Evolutionary conservation across 192 early-diverging fungal genomes (phyloP).

Genomic region (Podila minutissima): DNA sequence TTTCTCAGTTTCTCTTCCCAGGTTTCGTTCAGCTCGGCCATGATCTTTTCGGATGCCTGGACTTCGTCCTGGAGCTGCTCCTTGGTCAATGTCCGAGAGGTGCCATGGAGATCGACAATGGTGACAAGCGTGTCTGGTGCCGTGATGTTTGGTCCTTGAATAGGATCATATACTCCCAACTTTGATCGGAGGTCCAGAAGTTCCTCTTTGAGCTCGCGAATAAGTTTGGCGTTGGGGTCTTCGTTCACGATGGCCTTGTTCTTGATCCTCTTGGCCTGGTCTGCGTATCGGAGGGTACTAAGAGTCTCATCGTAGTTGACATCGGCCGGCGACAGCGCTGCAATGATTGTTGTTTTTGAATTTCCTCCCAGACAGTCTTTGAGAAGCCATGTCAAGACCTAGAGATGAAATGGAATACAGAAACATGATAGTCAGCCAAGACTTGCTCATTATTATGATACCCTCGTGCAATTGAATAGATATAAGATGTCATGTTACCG

Average conservation of each 20-base stretch:
- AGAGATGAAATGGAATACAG: background rate
- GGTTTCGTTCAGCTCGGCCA: constrained; percentile 82
- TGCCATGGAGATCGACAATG: constrained; percentile 56
- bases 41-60: constrained; percentile 84
- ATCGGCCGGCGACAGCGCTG: constrained; percentile 79
- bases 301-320: constrained; percentile 76
- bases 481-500: constrained; percentile 54
- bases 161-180: constrained; percentile 59
- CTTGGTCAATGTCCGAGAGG: constrained; percentile 56
- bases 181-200: constrained; percentile 71
- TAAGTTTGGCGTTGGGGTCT: constrained; percentile 80
- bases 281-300: constrained; percentile 89
- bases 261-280: constrained; percentile 91
- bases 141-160: constrained; percentile 19
- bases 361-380: constrained; percentile 89
- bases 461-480: background rate
- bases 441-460: background rate
- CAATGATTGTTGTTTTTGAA: constrained; percentile 85
- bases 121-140: constrained; percentile 45
- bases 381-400: constrained; percentile 86
- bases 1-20: constrained; percentile 84
- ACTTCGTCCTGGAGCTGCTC: constrained; percentile 81
- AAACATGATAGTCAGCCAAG: background rate
- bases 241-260: constrained; percentile 94
- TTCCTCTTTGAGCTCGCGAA: constrained; percentile 88